These are phyloP conservation scores for Verticillium klebahnii DNA, from an alignment of 2,329 filamentous ascomycete genomes.

Conservation along the genomic window DNA sequence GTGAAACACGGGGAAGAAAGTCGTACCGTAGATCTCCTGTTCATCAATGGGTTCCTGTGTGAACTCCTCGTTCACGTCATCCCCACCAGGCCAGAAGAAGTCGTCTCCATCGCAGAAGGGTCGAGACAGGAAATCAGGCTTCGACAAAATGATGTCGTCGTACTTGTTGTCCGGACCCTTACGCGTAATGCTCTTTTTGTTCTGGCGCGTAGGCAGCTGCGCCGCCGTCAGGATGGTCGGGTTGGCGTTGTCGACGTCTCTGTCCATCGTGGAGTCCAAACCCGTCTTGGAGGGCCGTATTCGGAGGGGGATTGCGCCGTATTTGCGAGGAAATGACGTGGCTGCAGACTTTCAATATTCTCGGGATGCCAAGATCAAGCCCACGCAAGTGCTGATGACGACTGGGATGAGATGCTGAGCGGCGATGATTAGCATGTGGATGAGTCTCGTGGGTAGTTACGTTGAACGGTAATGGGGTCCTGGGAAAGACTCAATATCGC, in stretches of 20 bases:
- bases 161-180: conserved; percentile 43
- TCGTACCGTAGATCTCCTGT: conserved; percentile 87
- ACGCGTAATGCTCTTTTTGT: conserved; percentile 42
- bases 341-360: not conserved
- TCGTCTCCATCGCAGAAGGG: conserved; percentile 31
- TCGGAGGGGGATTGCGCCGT: not conserved
- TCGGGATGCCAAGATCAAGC: not conserved
- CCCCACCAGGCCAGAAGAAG: conserved; percentile 27
- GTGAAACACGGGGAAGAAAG: conserved; percentile 10
- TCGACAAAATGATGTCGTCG: conserved; percentile 40
- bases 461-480: not conserved
- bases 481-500: not conserved
- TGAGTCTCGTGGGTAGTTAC: not conserved
- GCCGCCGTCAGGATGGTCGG: conserved; percentile 85
- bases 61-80: conserved; percentile 51
- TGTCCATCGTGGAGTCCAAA: conserved; percentile 25
- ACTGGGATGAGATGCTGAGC: not conserved
- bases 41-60: conserved; percentile 83
- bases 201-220: conserved; percentile 77
- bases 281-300: not conserved
- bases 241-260: conserved; percentile 71
- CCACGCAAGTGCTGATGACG: not conserved
- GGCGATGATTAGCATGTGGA: not conserved
- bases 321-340: not conserved
- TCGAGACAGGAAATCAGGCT: conserved; percentile 36